Conservation (phyloP, 495 filamentous ascomycete species). For the Tuber melanosporum region DNA sequence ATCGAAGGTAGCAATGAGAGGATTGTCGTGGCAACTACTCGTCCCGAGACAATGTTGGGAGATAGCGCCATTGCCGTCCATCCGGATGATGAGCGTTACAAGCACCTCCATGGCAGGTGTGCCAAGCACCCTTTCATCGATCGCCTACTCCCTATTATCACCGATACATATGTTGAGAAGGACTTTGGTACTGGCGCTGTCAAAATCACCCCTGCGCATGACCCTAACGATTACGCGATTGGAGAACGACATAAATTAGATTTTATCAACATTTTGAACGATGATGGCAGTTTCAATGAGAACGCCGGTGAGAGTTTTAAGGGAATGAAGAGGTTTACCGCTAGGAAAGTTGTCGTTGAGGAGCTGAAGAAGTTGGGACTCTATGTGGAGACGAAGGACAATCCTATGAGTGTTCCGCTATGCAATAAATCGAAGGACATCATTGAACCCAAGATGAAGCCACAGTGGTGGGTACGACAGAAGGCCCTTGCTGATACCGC, state of each 20-base stretch:
- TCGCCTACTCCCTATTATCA: constrained; percentile 63
- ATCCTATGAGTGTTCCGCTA: constrained; percentile 58
- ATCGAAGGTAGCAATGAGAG: constrained; percentile 59
- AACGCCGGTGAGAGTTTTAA: constrained; percentile 30
- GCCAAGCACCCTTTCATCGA: constrained; percentile 64
- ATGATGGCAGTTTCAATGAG: constrained; percentile 38
- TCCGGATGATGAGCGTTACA: constrained; percentile 59
- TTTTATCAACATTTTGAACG: constrained; percentile 39
- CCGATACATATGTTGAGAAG: constrained; percentile 62
- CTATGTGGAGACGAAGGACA: constrained; percentile 58
- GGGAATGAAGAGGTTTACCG: constrained; percentile 54
- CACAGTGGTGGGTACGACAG: constrained; percentile 77
- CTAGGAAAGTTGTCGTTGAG: constrained; percentile 50
- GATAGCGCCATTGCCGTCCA: constrained; percentile 74
- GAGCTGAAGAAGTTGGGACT: constrained; percentile 54
- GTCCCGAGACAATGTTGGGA: constrained; percentile 75
- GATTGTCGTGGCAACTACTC: constrained; percentile 75
- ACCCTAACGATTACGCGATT: constrained; percentile 71
- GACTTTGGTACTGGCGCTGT: constrained; percentile 73
- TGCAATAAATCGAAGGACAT: constrained; percentile 59
- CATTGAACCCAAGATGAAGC: constrained; percentile 62
- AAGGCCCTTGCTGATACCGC: constrained; percentile 52
- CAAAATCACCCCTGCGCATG: constrained; percentile 75
- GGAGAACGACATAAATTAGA: constrained; percentile 59
- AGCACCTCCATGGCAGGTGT: constrained; percentile 63